Percentiles rank a stretch among this genome's conserved stretches.
Conservation (phyloP, 331 rosid genomes). For the Cucumis variabilis region DNA sequence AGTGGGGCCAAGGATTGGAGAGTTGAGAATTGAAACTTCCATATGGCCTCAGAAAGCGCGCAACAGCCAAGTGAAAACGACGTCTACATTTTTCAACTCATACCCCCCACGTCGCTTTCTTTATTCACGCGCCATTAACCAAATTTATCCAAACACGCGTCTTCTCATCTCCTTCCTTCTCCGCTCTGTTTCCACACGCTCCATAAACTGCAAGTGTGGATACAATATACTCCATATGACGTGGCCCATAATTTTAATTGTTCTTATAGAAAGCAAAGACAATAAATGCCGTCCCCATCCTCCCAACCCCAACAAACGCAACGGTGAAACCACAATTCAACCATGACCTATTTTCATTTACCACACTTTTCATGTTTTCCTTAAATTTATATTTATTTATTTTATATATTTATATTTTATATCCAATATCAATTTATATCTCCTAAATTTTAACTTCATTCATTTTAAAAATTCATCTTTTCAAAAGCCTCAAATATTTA, state of each 20-base stretch:
- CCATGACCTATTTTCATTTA: background rate
- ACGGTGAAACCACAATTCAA: background rate
- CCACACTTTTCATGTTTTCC: background rate
- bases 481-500: no score
- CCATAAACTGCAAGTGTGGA: background rate
- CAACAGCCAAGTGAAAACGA: background rate
- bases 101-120: background rate
- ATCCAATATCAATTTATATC: no score
- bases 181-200: background rate
- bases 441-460: no score
- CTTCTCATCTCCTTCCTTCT: no score
- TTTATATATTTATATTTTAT: no score
- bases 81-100: background rate
- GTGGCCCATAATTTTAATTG: background rate
- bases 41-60: background rate
- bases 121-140: background rate
- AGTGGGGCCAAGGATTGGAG: no score
- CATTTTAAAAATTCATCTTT: no score
- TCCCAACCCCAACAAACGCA: background rate
- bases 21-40: no score
- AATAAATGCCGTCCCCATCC: slow-evolving; percentile 16
- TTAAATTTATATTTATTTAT: background rate
- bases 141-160: no score
- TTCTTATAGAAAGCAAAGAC: background rate
- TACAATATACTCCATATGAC: background rate